Evolutionary conservation across 2,329 filamentous ascomycete species (phyloP), one percentile per base, ranked within the genome.

Genomic region (Fusarium odoratissimum): DNA sequence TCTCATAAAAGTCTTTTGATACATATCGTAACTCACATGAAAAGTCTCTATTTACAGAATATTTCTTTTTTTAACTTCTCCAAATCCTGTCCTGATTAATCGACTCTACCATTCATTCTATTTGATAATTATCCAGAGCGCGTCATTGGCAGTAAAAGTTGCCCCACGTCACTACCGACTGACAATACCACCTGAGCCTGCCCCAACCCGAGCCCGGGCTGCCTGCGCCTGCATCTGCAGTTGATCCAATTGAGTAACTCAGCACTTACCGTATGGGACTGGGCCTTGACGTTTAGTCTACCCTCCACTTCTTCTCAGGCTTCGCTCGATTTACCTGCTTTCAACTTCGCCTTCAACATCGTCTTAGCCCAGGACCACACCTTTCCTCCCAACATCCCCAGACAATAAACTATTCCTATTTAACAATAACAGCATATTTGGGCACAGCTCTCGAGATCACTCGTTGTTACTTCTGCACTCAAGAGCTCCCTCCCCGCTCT

Each of bases 81-180:
- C 45, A 49, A 49, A 42, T 71, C 44, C 42, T 67, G 44, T 35
- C 52, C 51, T 67, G 40, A 25, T 61, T 35, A 44, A 52, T 46
- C 55, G 28, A 38, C 23, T 48, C 38, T 38, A 31, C 42, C 33
- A 14, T 52, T 51, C 12, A 21, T 52, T 41, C 25, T 31, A 35
- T 58, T n/a, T 16, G 33, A 38, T 35, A 57, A 49, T 54, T 56
- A 42, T 66, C 71, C 67, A 72, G 64, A 41, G 45, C 54, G 64
- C 57, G 71, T 74, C 71, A 74, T 74, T 74, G 69, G 71, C 52
- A 67, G 51, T 45, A 55, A 42, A 37, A 69, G 51, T 59, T 75
- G 72, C 72, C 69, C 72, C 72, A 74, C 72, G 69, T 60, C 65
- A 72, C 71, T 67, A 40, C 59, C 57, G 37, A 60, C 42, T 57